These are phyloP conservation scores for Leishmania aethiopica DNA, from an alignment of 208 protist species.

Conservation along the genomic window DNA sequence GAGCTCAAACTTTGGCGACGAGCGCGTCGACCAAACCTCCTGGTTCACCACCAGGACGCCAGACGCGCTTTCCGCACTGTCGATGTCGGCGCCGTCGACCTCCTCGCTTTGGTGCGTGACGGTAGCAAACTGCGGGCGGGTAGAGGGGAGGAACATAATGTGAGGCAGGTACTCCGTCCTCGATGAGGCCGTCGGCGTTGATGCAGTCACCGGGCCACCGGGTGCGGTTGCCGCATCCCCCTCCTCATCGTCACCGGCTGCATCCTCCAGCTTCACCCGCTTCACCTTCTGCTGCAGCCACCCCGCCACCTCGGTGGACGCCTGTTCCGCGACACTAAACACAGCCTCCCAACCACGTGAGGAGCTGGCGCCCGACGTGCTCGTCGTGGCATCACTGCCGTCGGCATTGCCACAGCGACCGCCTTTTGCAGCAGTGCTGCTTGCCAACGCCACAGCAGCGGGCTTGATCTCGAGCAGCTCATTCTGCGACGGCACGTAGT, in stretches of 20 bases:
- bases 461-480: slow-evolving; percentile 14
- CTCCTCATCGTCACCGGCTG: neutral
- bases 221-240: neutral
- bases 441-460: neutral
- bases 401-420: slow-evolving; percentile 9
- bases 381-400: neutral
- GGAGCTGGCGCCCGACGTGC: neutral
- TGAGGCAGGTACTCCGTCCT: slow-evolving; percentile 73
- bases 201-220: neutral
- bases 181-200: neutral
- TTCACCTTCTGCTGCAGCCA: slow-evolving; percentile 27
- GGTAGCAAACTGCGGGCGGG: slow-evolving; percentile 66
- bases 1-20: slow-evolving; percentile 55
- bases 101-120: slow-evolving; percentile 70
- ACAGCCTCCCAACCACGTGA: slow-evolving; percentile 28
- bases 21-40: slow-evolving; percentile 78
- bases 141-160: slow-evolving; percentile 84
- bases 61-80: slow-evolving; percentile 35
- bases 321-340: neutral
- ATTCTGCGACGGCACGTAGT: slow-evolving; percentile 45
- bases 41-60: slow-evolving; percentile 87
- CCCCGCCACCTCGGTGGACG: neutral
- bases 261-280: slow-evolving; percentile 35
- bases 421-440: neutral
- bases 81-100: slow-evolving; percentile 27